Evolutionary conservation across 1,284 basidiomycete genomes (phyloP).

Genomic region (Heterobasidion irregulare): DNA sequence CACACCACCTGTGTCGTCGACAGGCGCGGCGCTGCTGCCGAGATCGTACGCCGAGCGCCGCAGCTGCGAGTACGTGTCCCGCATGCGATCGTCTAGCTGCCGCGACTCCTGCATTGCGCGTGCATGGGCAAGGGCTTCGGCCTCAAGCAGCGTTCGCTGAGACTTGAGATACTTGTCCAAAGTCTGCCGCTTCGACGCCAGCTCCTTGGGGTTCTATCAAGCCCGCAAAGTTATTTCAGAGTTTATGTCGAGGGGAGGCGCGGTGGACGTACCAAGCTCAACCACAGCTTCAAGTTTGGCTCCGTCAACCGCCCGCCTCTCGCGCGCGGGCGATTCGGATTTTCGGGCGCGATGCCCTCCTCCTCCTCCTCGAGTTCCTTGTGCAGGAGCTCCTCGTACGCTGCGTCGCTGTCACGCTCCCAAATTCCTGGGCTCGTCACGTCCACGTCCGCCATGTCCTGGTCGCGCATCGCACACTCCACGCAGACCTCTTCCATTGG

Average conservation of each 20-base stretch:
- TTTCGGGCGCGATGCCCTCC: slow-evolving; percentile 33
- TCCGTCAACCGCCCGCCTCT: slow-evolving; percentile 70
- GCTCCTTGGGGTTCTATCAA: slow-evolving; percentile 70
- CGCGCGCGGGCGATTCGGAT: slow-evolving; percentile 47
- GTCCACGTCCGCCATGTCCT: slow-evolving; percentile 95
- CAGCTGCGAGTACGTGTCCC: slow-evolving; percentile 69
- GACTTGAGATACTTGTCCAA: slow-evolving; percentile 63
- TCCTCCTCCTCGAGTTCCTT: slow-evolving; percentile 67
- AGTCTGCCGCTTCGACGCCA: slow-evolving; percentile 67
- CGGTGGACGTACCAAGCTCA: slow-evolving; percentile 61
- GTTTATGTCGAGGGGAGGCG: too few relatives aligned
- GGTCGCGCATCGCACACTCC: slow-evolving; percentile 98
- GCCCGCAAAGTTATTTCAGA: not conserved
- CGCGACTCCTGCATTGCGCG: slow-evolving; percentile 71
- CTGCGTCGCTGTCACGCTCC: slow-evolving; percentile 84
- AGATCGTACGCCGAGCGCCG: slow-evolving; percentile 69
- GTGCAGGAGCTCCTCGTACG: slow-evolving; percentile 72
- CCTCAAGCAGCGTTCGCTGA: slow-evolving; percentile 64
- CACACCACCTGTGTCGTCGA: slow-evolving; percentile 51
- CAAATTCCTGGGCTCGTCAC: slow-evolving; percentile 84
- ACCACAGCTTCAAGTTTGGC: slow-evolving; percentile 80
- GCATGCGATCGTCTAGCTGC: slow-evolving; percentile 63
- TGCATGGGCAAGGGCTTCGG: slow-evolving; percentile 65
- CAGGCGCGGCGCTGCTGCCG: slow-evolving; percentile 32
- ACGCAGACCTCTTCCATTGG: slow-evolving; percentile 76